Evolutionary conservation across 1,139 yeast species (phyloP), one percentile per base, ranked within the genome.

Genomic region (Zygotorulaspora mrakii): DNA sequence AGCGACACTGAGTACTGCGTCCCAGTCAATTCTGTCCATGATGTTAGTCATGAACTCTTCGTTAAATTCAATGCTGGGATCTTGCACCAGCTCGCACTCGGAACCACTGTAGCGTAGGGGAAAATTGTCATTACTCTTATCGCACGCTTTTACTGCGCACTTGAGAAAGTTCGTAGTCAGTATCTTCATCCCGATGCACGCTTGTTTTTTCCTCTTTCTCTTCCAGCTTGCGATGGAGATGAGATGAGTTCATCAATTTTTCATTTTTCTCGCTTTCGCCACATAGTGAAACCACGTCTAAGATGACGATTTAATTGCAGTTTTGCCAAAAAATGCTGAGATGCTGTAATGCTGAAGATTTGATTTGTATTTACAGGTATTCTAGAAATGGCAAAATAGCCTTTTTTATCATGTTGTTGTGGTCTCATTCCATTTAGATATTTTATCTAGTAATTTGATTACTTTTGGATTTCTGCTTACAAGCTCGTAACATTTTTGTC

Each of bases 151-250:
- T 47, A 88, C 85, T 0, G 97, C 91, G 65, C 99, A 91, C 62
- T 84, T 88, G 47, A 91, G 94, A 64, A 91, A 94, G 64, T 94
- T 91, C 30, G 97, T 86, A 22, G 98, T 89, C 31, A 91, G 70
- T 56, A 91, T 81, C 69, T 91, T 91, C 98, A 91, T 89, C 23
- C 9, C 48, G 9, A 13, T 6, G 22, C 9, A 20, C 22, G 22
- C 11, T 16, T 11, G 32, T n/a, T 13, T n/a, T n/a, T 5, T 13
- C 8, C n/a, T 22, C 26, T 11, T 17, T 18, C 8, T 12, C 13
- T 10, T 5, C 5, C 26, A 20, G 23, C 13, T 23, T 4, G 29
- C 25, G 18, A 4, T 18, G 11, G 18, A 14, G 33, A 22, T 31
- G 26, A 17, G 26, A 31, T 20, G 33, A 12, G 26, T 13, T 16